phyloP scores from a whole-genome alignment of 2,329 filamentous ascomycete genomes.

The Periconia sp. region DNA sequence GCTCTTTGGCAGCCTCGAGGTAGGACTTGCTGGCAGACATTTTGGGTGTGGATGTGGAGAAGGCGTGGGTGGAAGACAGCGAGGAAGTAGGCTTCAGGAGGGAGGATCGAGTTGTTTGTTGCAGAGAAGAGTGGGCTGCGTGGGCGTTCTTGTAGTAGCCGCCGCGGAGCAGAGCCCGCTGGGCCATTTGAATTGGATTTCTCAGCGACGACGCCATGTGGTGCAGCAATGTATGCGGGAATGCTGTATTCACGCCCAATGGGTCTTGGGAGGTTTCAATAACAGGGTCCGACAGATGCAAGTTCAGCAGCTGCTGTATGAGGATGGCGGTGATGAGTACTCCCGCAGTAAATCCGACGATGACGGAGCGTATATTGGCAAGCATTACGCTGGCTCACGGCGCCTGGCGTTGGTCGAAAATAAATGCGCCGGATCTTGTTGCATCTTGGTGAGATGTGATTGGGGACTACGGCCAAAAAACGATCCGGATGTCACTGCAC shows the following conservation, averaged over 20 bases:
- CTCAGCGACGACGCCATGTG: constrained; percentile 36
- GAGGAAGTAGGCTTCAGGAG: constrained; percentile 8
- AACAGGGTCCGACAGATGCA: constrained; percentile 10
- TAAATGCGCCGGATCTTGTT: background rate
- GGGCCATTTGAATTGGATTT: constrained; percentile 36
- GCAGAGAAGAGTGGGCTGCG: constrained; percentile 8
- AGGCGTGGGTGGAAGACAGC: constrained; percentile 9
- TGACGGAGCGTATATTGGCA: background rate
- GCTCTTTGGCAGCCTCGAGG: constrained; percentile 66
- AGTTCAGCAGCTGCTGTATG: constrained; percentile 18
- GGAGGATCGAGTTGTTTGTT: constrained; percentile 9
- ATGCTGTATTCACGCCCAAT: background rate
- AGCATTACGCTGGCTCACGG: background rate
- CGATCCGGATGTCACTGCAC: too few species aligned
- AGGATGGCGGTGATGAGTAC: constrained; percentile 26
- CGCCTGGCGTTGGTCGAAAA: background rate
- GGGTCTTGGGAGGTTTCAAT: constrained; percentile 8
- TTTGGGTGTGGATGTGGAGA: constrained; percentile 26
- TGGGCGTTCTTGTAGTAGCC: constrained; percentile 27
- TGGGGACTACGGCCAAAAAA: background rate
- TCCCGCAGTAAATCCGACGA: constrained; percentile 16
- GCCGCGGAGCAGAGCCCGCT: constrained; percentile 12
- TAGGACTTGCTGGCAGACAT: constrained; percentile 52
- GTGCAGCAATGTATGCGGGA: constrained; percentile 8
- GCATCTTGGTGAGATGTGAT: background rate